Base-by-base conservation (phyloP, 1,284 basidiomycete species). In the Volvariella surrecta region DNA sequence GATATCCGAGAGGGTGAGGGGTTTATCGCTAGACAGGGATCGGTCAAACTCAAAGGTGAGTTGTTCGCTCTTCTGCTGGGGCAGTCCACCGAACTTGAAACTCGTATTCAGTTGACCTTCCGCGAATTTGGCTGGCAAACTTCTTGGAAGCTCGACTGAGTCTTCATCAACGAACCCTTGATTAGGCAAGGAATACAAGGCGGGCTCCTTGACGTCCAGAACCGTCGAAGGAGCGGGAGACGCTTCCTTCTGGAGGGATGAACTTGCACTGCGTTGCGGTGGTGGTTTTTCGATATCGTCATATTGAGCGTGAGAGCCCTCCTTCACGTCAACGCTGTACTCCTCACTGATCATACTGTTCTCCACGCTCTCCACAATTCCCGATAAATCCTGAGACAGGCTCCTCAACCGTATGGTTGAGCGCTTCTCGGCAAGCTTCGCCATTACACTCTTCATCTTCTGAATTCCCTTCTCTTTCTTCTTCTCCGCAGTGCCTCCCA, bases 21-120 rank as follows among this genome's bases (percentile, higher is more conserved):
- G 64, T 48, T 62, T 59, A 38, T 57, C 50, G 16, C 52, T 45
- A 4, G 18, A 6, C 13, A 35, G 8, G 15, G 34, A 35, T 19
- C 15, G 34, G 11, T 28, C 24, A 28, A 28, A 28, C 11, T 28
- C 24, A 6, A 6, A 6, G 6, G 24, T 11, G 6, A 28, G 24
- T n/a, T 35, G 7, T 15, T 35, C 34, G 18, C 13, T 8, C 34
- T 15, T 15, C 20, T 52, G 50, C 9, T 64, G 61, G 2, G 68
- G 66, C 35, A 65, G 62, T 20, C 82, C 82, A 21, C 85, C 83
- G 49, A 88, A 88, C 54, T 70, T 82, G 71, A 88, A 87, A 30
- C 76, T 68, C 10, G 62, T 70, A 51, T 86, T 79, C 35, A 88
- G 69, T 47, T 78, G 66, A 1, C 82, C 83, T 43, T 79, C 67